A percentile compares a stretch with the other conserved stretches of the same genome.
These are phyloP conservation scores for Metschnikowia drakensbergensis DNA, from an alignment of 805 yeast genomes.

Conservation along the genomic window DNA sequence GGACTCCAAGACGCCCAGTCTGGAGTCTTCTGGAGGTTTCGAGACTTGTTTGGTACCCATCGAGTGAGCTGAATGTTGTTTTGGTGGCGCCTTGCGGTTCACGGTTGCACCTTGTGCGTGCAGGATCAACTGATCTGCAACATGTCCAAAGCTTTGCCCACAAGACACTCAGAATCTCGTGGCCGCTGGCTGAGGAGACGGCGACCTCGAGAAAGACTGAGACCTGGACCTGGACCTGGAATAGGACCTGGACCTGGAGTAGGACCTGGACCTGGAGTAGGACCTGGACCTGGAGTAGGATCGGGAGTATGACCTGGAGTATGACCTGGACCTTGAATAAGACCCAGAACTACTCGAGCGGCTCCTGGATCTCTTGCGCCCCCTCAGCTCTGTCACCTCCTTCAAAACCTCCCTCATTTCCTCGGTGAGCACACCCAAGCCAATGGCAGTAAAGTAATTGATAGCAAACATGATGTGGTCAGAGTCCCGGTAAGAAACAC, in stretches of 20 bases:
- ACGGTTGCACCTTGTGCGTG: too few species aligned
- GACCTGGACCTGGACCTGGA: slow-evolving; percentile 10
- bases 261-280: slow-evolving; percentile 16
- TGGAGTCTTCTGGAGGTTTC: too few species aligned
- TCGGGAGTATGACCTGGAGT: slow-evolving; percentile 14
- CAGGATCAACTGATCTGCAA: too few species aligned
- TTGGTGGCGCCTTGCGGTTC: too few species aligned
- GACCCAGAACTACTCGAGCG: slow-evolving; percentile 18
- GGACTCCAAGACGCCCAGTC: too few species aligned
- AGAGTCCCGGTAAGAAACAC: slow-evolving; percentile 30
- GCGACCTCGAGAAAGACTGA: slow-evolving; percentile 7
- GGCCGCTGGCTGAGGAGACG: background rate
- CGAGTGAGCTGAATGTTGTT: too few species aligned
- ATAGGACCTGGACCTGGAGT: slow-evolving; percentile 17
- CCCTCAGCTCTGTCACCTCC: slow-evolving; percentile 24
- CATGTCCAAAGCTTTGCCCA: too few species aligned
- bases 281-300: slow-evolving; percentile 19
- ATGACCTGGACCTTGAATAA: slow-evolving; percentile 14
- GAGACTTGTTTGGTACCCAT: too few species aligned
- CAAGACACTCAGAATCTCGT: background rate
- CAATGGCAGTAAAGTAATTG: slow-evolving; percentile 90
- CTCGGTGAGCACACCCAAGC: slow-evolving; percentile 79
- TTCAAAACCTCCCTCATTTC: slow-evolving; percentile 61
- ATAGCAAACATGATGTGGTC: slow-evolving; percentile 71
- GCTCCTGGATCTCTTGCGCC: slow-evolving; percentile 18